Base-by-base conservation (phyloP, 164 flowering plant species). In the Berberis vulgaris region DNA sequence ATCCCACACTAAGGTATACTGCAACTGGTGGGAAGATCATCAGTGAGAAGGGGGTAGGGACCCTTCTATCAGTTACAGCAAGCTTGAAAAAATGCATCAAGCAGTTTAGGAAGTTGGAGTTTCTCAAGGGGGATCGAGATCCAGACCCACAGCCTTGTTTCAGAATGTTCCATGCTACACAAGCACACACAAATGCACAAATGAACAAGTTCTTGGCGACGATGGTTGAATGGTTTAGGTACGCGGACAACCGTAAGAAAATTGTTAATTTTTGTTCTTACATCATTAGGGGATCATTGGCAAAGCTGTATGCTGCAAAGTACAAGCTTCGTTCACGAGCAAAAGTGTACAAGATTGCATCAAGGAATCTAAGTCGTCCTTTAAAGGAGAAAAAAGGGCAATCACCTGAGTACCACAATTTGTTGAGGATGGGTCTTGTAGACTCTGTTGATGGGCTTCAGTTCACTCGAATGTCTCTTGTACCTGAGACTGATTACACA, bases 131-230 rank as follows among this genome's bases (percentile, higher is more conserved):
- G 54, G 98, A 93, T 68, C 74, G 94, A 58, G 98, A 93, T 53
- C 98, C 98, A 1, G 98, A 93, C 52, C 98, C 98, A 47, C 98
- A 93, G 64, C 98, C 98, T 57, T 93, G 98, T 79, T 79, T 93
- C 66, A 74, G 97, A 67, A 93, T 92, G 98, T 92, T 92, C 64
- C 98, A 92, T 79, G 98, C 98, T 41, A 90, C 97, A 10, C 98
- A 93, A 73, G 96, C 96, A 49, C 98, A 93, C 72, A 88, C 98
- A 52, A 93, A 93, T 80, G 81, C 88, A 5, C 98, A 91, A 65
- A 91, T 94, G 98, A 94, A 94, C 73, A 94, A 94, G 77, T 77
- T 94, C 7, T 70, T 94, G 71, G 73, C 84, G 8, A 84, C 96
- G 1, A 87, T 94, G 83, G 97, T 83, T 65, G 98, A 91, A 73